Evolutionary conservation across 1,139 yeast genomes (phyloP), one percentile per base, ranked within the genome.

Genomic region (Pichia cactophila): DNA sequence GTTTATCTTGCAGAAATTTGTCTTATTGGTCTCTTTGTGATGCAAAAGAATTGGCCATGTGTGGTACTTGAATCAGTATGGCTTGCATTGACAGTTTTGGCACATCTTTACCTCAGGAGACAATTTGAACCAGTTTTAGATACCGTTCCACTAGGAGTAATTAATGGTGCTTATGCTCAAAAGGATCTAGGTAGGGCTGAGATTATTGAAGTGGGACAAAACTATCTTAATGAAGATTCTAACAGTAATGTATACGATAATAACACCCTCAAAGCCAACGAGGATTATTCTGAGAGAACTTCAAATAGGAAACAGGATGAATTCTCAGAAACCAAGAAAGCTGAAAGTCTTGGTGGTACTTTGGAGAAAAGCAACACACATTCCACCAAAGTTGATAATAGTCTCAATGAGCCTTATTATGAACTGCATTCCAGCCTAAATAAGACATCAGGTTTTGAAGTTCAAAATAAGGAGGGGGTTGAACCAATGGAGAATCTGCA

Each of bases 41-140:
- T 89, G 61, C 94, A 95, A 56, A 87, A 88, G 73, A 86, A 95
- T 50, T 90, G 96, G 96, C 97, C 96, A 40, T 95, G 96, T 44
- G 77, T 90, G 56, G 90, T 78, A 16, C 69, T 92, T 48, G 88
- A 86, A 66, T 83, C 78, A 9, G 74, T 87, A 50, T 71, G 82
- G 49, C 61, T 88, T 16, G 78, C 72, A 16, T 72, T 76, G 54
- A 88, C 97, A 0, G 75, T 78, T 5, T 78, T 80, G 60, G 74
- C 79, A 50, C 96, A 92, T 62, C 42, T 83, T 33, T 82, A 73
- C 63, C 69, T 79, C 63, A 80, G 80, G 64, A 65, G 74, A 64
- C 75, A 65, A 54, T 83, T 83, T 63, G 72, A 79, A 48, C 81
- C 86, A 42, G 66, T 83, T 51, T 69, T 80, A 59, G 87, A 78